Conservation (phyloP, 2,329 filamentous ascomycete species). For the Aureobasidium sp. region DNA sequence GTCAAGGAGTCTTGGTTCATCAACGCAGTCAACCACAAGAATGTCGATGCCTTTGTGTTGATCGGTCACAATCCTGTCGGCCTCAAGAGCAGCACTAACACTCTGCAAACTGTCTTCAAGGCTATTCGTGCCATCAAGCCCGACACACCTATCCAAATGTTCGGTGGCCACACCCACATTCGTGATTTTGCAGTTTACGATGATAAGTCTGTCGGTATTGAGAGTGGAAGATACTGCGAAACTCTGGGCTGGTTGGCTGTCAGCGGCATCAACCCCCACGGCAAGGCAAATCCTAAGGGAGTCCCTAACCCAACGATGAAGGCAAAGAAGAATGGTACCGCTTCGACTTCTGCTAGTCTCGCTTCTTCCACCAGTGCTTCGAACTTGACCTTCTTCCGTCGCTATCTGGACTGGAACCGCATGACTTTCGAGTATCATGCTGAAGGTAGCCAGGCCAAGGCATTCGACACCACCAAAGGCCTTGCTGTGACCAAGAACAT, state of each 20-base stretch:
- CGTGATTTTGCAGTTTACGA: slow-evolving; percentile 59
- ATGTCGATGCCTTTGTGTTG: slow-evolving; percentile 56
- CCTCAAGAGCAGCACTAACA: slow-evolving; percentile 36
- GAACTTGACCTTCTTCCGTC: slow-evolving; percentile 10
- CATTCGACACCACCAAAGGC: slow-evolving; percentile 45
- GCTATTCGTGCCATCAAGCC: slow-evolving; percentile 52
- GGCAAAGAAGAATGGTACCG: slow-evolving; percentile 30
- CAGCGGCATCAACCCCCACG: slow-evolving; percentile 46
- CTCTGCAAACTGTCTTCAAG: slow-evolving; percentile 41
- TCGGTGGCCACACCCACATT: slow-evolving; percentile 58
- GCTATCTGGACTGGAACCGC: slow-evolving; percentile 51
- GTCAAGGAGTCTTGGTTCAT: slow-evolving; percentile 53
- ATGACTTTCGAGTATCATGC: slow-evolving; percentile 58
- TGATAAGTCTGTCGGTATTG: slow-evolving; percentile 51
- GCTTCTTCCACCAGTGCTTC: slow-evolving; percentile 14
- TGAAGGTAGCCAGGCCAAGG: slow-evolving; percentile 37
- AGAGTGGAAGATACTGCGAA: slow-evolving; percentile 58
- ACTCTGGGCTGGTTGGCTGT: slow-evolving; percentile 61
- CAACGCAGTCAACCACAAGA: slow-evolving; percentile 47
- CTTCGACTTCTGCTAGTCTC: slow-evolving; percentile 26
- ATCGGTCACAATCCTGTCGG: slow-evolving; percentile 55
- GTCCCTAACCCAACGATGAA: slow-evolving; percentile 36
- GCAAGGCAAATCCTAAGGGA: slow-evolving; percentile 33
- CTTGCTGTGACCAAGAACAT: slow-evolving; percentile 42
- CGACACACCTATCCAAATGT: slow-evolving; percentile 53